Conservation (phyloP, 495 filamentous ascomycete genomes). For the Penicillium salamii region DNA sequence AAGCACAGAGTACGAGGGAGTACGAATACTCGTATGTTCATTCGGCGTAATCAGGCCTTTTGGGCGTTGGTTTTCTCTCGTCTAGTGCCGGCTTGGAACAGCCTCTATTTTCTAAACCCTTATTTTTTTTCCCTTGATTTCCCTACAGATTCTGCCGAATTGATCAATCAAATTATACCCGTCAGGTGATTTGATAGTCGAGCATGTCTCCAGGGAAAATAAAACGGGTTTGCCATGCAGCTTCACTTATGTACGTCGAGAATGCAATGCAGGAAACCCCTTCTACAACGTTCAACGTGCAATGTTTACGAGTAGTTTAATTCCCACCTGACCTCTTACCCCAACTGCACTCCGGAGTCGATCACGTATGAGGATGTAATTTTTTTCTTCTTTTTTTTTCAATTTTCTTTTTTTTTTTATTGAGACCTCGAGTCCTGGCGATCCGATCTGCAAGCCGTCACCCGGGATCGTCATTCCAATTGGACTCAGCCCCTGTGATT, state of each 20-base stretch:
- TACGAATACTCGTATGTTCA: no score
- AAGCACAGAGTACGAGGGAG: no score
- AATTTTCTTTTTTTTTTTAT: no score
- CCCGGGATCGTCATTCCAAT: conserved; percentile 24
- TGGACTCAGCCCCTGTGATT: conserved; percentile 18
- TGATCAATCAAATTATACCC: background rate
- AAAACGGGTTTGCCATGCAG: background rate
- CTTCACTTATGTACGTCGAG: background rate
- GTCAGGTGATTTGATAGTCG: background rate
- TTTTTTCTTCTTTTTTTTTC: no score
- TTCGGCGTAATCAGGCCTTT: no score
- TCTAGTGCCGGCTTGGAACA: no score
- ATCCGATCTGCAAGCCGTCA: conserved; percentile 42
- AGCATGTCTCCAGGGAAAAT: background rate
- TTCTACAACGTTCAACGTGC: background rate
- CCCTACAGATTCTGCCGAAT: background rate
- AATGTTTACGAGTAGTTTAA: background rate
- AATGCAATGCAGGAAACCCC: background rate
- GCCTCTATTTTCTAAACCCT: no score
- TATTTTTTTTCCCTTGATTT: background rate
- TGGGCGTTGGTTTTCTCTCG: no score
- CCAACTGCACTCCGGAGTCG: conserved; percentile 27
- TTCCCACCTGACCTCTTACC: conserved; percentile 5
- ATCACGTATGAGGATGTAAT: conserved; percentile 24
- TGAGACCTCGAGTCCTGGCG: conserved; percentile 32